A percentile compares a stretch with the other conserved stretches of the same genome.
phyloP scores from a whole-genome alignment of 2,329 filamentous ascomycete species.

The Ophiostoma sp. region DNA sequence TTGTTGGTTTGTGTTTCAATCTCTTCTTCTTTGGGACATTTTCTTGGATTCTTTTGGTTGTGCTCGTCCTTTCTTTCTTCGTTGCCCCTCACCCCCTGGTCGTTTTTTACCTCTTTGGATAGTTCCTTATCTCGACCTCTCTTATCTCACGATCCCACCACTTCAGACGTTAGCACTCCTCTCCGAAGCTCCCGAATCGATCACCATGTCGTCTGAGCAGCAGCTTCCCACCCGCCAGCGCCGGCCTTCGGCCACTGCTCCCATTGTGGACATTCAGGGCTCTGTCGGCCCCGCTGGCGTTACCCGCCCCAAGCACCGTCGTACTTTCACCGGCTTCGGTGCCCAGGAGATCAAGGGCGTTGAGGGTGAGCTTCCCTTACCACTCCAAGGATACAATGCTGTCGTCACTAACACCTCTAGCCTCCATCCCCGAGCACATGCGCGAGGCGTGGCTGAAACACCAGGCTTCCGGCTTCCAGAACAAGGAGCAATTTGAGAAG shows the following conservation, averaged over 20 bases:
- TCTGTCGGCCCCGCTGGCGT: constrained; percentile 83
- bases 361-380: constrained; percentile 61
- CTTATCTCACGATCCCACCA: constrained; percentile 12
- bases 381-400: not conserved
- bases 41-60: constrained; percentile 3
- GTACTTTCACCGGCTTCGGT: constrained; percentile 93
- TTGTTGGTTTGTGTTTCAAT: not conserved
- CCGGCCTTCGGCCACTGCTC: constrained; percentile 76
- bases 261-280: constrained; percentile 82
- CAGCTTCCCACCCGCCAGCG: constrained; percentile 65
- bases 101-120: not conserved
- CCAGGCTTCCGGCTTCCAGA: constrained; percentile 67
- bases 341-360: constrained; percentile 89
- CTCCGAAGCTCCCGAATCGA: not conserved
- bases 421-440: constrained; percentile 83
- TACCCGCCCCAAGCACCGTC: constrained; percentile 89
- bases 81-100: not conserved
- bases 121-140: constrained; percentile 14
- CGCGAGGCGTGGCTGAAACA: constrained; percentile 73
- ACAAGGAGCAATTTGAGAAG: constrained; percentile 79
- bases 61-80: constrained; percentile 21
- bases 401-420: constrained; percentile 33
- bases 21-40: not conserved
- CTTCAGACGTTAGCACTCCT: not conserved
- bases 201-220: constrained; percentile 25